Conservation (phyloP, 352 stramenopile species). For the Phytopythium montanum region DNA sequence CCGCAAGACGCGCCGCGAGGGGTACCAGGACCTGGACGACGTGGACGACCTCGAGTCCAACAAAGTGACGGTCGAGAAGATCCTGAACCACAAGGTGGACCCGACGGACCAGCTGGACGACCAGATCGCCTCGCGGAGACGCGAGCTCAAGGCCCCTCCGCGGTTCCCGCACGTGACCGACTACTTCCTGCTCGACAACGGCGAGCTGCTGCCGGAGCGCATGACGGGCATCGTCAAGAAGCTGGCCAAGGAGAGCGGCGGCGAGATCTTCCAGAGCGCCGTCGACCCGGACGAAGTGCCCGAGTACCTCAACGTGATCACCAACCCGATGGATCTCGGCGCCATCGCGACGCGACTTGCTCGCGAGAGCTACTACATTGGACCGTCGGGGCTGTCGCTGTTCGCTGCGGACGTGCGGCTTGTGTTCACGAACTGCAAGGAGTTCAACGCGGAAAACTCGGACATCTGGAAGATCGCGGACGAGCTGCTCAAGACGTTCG, state of each 20-base stretch:
- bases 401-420: constrained; percentile 84
- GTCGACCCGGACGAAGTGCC: constrained; percentile 79
- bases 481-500: constrained; percentile 68
- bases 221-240: constrained; percentile 79
- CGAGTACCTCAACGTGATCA: constrained; percentile 86
- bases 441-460: constrained; percentile 79
- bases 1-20: constrained; percentile 73
- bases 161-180: constrained; percentile 78
- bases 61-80: constrained; percentile 87
- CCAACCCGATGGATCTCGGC: constrained; percentile 87
- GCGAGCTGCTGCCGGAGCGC: constrained; percentile 61
- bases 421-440: constrained; percentile 87
- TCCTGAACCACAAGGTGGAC: constrained; percentile 84
- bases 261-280: constrained; percentile 78
- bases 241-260: constrained; percentile 76
- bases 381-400: constrained; percentile 57
- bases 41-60: constrained; percentile 86
- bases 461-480: constrained; percentile 79
- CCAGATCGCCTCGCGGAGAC: constrained; percentile 72
- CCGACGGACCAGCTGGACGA: constrained; percentile 78
- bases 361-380: constrained; percentile 82
- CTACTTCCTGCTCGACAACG: constrained; percentile 78
- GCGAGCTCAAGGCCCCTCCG: constrained; percentile 39
- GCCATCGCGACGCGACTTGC: constrained; percentile 66
- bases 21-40: constrained; percentile 83